A percentile compares a stretch with the other conserved stretches of the same genome.
phyloP scores from a whole-genome alignment of 108 stramenopile genomes.

The Craspedostauros australis region DNA sequence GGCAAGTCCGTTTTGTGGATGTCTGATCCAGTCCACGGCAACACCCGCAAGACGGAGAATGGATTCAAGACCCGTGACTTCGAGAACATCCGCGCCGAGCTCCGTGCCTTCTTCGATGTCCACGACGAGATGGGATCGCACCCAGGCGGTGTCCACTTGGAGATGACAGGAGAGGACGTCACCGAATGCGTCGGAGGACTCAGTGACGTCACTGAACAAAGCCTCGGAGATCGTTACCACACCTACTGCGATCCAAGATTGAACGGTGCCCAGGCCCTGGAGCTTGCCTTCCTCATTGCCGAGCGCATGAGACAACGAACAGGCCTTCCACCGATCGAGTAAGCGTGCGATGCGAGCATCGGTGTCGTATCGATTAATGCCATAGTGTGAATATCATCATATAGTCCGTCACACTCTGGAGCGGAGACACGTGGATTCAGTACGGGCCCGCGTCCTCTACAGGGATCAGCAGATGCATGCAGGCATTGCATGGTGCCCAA shows the following conservation, averaged over 20 bases:
- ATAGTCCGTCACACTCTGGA: no score
- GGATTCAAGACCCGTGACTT: conserved; percentile 97
- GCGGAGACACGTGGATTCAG: no score
- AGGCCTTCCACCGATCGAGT: conserved; percentile 80
- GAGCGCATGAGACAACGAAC: conserved; percentile 87
- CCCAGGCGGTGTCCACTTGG: conserved; percentile 96
- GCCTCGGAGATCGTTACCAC: conserved; percentile 78
- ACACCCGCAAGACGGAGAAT: conserved; percentile 90
- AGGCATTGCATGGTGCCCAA: no score
- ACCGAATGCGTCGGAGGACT: conserved; percentile 98
- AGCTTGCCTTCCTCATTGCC: conserved; percentile 96
- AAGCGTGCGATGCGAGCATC: conserved; percentile 4
- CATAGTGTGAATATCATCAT: no score
- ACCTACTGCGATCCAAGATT: conserved; percentile 97
- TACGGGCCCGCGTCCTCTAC: no score
- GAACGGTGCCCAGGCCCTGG: conserved; percentile 96
- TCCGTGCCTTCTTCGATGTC: conserved; percentile 97
- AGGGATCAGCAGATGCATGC: no score
- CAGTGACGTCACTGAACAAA: conserved; percentile 75
- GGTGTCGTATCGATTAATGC: no score
- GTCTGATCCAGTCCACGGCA: conserved; percentile 97
- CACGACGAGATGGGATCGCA: conserved; percentile 97
- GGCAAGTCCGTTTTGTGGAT: conserved; percentile 95
- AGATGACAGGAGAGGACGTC: conserved; percentile 98
- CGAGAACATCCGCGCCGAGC: conserved; percentile 90